Conservation (phyloP, 495 filamentous ascomycete genomes). For the Haplographium delicatum region DNA sequence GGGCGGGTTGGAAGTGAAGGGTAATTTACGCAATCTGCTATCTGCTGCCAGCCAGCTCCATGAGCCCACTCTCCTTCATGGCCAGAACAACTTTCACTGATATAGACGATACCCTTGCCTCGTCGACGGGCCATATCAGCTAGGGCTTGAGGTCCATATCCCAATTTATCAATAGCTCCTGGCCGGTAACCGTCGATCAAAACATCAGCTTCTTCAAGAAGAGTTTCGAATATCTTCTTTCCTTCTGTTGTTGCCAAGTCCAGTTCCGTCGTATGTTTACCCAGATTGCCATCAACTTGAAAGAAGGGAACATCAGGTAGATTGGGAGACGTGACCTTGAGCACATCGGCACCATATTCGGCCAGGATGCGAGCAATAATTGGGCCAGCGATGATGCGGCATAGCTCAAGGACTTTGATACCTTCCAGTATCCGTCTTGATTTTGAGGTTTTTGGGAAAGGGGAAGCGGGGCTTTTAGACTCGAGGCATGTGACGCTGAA, state of each 20-base stretch:
- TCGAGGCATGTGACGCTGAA: constrained; percentile 50
- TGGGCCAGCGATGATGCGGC: constrained; percentile 59
- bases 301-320: constrained; percentile 74
- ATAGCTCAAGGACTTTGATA: constrained; percentile 61
- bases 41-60: constrained; percentile 55
- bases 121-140: constrained; percentile 44
- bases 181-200: constrained; percentile 66
- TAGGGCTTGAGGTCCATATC: constrained; percentile 52
- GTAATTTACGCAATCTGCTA: constrained; percentile 48
- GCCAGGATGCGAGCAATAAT: constrained; percentile 60
- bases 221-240: constrained; percentile 48
- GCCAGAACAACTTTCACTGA: constrained; percentile 71
- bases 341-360: constrained; percentile 55
- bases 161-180: constrained; percentile 56
- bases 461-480: constrained; percentile 42
- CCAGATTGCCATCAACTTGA: constrained; percentile 73
- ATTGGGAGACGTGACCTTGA: constrained; percentile 61
- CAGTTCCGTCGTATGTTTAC: constrained; percentile 47
- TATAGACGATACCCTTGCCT: constrained; percentile 61
- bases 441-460: constrained; percentile 34
- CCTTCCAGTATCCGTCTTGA: constrained; percentile 31
- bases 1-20: not conserved
- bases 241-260: constrained; percentile 53
- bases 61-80: constrained; percentile 42
- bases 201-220: constrained; percentile 51